Base-by-base conservation (phyloP, 2,329 filamentous ascomycete genomes). In the Knufia petricola region DNA sequence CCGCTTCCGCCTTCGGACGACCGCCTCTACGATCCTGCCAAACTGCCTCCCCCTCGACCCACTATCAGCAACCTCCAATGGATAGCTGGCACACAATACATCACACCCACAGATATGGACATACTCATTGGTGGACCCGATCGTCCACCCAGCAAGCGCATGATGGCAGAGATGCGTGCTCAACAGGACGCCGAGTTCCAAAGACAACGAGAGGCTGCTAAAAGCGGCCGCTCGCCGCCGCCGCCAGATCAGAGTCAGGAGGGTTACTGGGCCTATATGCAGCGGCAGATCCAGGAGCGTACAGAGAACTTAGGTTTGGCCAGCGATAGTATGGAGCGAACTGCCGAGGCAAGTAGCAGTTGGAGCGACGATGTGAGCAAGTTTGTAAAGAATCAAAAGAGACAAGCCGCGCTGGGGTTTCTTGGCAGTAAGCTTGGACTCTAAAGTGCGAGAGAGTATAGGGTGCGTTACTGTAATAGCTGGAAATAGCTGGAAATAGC, bases 61-160 rank as follows among this genome's bases (percentile, higher is more conserved):
- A 95, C 88, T 0, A 98, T 98, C 52, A 94, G 86, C 17, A 95
- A 94, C 60, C 68, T 98, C 31, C 88, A 96, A 67, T 98, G 92
- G 92, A 87, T 98, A 46, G 85, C 88, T 0, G 92, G 92, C 3
- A 96, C 90, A 1, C 90, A 95, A 65, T 85, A 94, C 59, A 77
- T 98, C 39, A 87, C 87, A 1, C 84, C 87, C 0, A 75, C 82
- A 1, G 92, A 98, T 60, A 80, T 98, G 60, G 92, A 96, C 61
- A 68, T 95, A 1, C 72, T 98, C 1, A 92, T 98, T 51, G 87
- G 90, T 44, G 90, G 90, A 0, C 82, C 88, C 1, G 84, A 92
- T 60, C 79, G 92, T 2, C 92, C 90, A 2, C 83, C 87, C 1
- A 92, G 85, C 52, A 94, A 94, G 67, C 80, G 85, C 30, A 94